These are phyloP conservation scores for Pelargonium fulgidum DNA, from an alignment of 441 rosid genomes.

Conservation along the genomic window DNA sequence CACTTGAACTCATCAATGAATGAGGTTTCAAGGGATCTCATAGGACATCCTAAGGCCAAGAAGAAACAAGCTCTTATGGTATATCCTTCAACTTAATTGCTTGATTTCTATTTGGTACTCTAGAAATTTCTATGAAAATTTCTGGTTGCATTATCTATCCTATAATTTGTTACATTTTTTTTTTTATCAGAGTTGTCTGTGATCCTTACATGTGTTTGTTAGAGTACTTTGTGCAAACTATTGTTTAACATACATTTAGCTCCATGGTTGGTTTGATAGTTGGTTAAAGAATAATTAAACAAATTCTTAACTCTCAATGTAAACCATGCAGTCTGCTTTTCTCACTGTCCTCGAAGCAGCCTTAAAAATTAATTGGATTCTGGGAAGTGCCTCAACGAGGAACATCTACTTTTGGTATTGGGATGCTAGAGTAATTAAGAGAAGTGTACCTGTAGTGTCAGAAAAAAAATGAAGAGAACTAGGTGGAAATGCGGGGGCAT, in stretches of 20 bases:
- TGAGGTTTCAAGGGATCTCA: conserved; percentile 94
- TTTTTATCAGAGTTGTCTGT: not conserved
- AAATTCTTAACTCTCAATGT: conserved; percentile 1
- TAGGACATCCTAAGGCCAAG: conserved; percentile 81
- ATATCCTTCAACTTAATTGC: conserved; percentile 20
- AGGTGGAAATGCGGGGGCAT: not conserved
- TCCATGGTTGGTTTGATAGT: not conserved
- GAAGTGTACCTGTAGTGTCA: not conserved
- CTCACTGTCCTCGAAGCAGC: not conserved
- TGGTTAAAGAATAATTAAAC: not conserved
- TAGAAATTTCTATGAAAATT: not conserved
- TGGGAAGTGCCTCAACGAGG: not conserved
- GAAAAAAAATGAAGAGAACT: not conserved
- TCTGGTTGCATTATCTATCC: not conserved
- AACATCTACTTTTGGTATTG: not conserved
- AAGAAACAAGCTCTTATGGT: conserved; percentile 94
- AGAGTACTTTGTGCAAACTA: not conserved
- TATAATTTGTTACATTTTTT: not conserved
- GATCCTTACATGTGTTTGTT: not conserved
- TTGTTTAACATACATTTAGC: not conserved
- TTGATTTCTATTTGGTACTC: not conserved
- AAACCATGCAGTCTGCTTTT: not conserved
- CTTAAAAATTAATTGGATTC: not conserved
- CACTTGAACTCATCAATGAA: conserved; percentile 83
- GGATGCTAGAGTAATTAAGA: not conserved